phyloP scores from a whole-genome alignment of 345 rosid genomes.

The Abelmoschus esculentus region DNA sequence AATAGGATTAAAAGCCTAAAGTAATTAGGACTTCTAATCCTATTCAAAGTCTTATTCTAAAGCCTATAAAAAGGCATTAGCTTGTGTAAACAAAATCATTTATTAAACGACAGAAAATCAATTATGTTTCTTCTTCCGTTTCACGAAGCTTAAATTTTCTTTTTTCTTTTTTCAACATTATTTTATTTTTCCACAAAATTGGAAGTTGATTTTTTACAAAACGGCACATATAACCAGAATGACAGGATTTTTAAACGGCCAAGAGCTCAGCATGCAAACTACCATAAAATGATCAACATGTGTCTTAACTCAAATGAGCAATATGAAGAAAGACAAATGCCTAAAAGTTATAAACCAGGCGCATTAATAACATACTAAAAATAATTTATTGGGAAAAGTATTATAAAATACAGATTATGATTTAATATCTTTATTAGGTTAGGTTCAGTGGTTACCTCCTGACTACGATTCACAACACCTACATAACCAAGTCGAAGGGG shows the following conservation, averaged over 20 bases:
- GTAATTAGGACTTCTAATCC: too few relatives aligned
- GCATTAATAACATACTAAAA: neutral
- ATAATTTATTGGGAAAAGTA: neutral
- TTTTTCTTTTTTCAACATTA: too few relatives aligned
- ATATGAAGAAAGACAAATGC: neutral
- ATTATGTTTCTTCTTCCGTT: too few relatives aligned
- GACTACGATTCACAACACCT: conserved; percentile 91
- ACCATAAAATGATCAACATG: neutral
- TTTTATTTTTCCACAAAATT: too few relatives aligned
- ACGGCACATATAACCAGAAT: neutral
- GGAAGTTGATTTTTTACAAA: too few relatives aligned
- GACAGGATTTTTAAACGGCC: neutral
- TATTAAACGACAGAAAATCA: too few relatives aligned
- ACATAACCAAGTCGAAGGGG: conserved; percentile 86
- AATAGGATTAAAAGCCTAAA: too few relatives aligned
- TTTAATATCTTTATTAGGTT: neutral
- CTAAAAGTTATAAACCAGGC: neutral
- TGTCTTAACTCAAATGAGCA: neutral
- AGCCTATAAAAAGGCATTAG: too few relatives aligned
- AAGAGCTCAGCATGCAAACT: neutral
- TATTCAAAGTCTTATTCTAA: too few relatives aligned
- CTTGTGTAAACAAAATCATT: too few relatives aligned
- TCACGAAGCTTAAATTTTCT: too few relatives aligned
- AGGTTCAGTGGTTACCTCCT: conserved; percentile 50
- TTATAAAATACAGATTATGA: neutral